These are phyloP conservation scores for Lyophyllum semitale DNA, from an alignment of 768 basidiomycete genomes.

Conservation along the genomic window DNA sequence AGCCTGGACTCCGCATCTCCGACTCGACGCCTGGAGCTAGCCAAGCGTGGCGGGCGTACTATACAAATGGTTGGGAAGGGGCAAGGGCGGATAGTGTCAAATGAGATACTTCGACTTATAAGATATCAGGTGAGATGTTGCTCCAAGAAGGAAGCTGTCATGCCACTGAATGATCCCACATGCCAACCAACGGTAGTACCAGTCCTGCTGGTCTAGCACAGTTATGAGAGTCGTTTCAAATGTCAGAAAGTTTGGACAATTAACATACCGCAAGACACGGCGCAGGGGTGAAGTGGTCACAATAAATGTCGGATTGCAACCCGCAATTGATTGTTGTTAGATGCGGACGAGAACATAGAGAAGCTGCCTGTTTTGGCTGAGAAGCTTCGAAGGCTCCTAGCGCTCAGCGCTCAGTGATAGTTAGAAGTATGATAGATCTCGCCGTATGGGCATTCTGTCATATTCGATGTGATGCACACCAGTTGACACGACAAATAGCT, in stretches of 20 bases:
- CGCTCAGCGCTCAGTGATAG: too few relatives aligned
- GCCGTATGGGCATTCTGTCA: too few relatives aligned
- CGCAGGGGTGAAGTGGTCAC: background rate
- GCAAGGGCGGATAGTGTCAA: slow-evolving; percentile 2
- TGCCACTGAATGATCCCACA: slow-evolving; percentile 14
- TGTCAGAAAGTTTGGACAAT: background rate
- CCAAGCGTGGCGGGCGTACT: background rate
- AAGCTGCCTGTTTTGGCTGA: too few relatives aligned
- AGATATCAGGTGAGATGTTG: slow-evolving; percentile 8
- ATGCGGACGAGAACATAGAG: too few relatives aligned
- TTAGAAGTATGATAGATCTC: too few relatives aligned
- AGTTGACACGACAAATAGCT: too few relatives aligned
- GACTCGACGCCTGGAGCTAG: slow-evolving; percentile 6
- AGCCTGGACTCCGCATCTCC: slow-evolving; percentile 8
- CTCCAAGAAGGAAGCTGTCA: slow-evolving; percentile 16
- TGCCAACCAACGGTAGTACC: background rate
- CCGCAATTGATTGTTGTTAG: background rate
- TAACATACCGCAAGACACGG: background rate
- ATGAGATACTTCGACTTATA: slow-evolving; percentile 1
- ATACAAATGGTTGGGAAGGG: slow-evolving; percentile 6
- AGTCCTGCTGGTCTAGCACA: background rate
- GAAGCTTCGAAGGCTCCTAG: too few relatives aligned
- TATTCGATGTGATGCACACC: too few relatives aligned
- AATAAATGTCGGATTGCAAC: background rate
- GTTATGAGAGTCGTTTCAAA: background rate